phyloP scores from a whole-genome alignment of 1,284 basidiomycete species.

The Albatrellus sp. region DNA sequence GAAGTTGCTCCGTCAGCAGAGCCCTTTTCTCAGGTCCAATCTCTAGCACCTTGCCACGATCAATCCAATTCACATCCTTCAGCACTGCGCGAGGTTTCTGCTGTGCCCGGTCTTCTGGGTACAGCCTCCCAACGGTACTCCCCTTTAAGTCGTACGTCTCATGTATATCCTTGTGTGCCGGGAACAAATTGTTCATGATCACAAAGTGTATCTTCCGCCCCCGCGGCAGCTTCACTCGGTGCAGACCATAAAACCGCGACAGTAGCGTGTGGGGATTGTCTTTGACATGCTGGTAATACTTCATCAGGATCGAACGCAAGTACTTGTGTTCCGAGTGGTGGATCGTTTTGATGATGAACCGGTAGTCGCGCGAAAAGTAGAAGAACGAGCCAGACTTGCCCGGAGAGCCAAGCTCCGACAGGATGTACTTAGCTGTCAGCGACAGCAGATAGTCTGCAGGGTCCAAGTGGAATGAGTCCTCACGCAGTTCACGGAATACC shows the following conservation, averaged over 20 bases:
- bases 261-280: slow-evolving; percentile 90
- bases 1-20: slow-evolving; percentile 80
- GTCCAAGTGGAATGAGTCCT: slow-evolving; percentile 91
- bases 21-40: slow-evolving; percentile 92
- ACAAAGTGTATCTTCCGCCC: slow-evolving; percentile 98
- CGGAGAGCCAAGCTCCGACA: slow-evolving; percentile 96
- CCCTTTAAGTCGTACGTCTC: slow-evolving; percentile 98
- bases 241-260: slow-evolving; percentile 91
- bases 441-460: slow-evolving; percentile 96
- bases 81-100: slow-evolving; percentile 80
- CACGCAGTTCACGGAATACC: slow-evolving; percentile 92
- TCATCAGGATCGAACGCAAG: slow-evolving; percentile 71
- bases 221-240: slow-evolving; percentile 90
- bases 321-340: slow-evolving; percentile 93
- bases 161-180: slow-evolving; percentile 93
- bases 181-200: slow-evolving; percentile 99
- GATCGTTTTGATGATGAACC: slow-evolving; percentile 99
- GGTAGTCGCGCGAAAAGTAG: slow-evolving; percentile 97
- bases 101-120: slow-evolving; percentile 74
- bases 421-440: slow-evolving; percentile 93
- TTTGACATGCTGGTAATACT: slow-evolving; percentile 84
- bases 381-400: slow-evolving; percentile 99
- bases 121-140: slow-evolving; percentile 81
- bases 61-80: slow-evolving; percentile 97
- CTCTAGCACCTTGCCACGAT: slow-evolving; percentile 66